These are phyloP conservation scores for Tylopilus sp. DNA, from an alignment of 1,284 basidiomycete genomes.

Conservation along the genomic window DNA sequence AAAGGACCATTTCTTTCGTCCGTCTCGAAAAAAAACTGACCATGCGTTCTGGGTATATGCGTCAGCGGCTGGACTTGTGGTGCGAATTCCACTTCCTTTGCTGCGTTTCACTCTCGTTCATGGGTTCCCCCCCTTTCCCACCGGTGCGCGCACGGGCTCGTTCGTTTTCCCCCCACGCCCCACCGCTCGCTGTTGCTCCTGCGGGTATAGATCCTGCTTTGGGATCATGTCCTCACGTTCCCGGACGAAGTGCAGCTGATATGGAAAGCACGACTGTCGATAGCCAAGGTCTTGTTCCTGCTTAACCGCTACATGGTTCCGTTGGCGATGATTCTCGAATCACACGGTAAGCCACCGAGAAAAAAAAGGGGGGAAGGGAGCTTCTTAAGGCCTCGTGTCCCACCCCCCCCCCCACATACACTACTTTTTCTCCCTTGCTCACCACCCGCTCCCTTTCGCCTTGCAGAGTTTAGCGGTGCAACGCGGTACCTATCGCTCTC, in stretches of 20 bases:
- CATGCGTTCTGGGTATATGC: background rate
- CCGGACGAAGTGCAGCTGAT: slow-evolving; percentile 44
- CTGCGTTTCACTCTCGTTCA: too few relatives aligned
- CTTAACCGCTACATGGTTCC: slow-evolving; percentile 47
- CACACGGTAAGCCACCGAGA: slow-evolving; percentile 40
- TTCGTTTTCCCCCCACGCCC: too few relatives aligned
- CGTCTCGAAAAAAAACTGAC: too few relatives aligned
- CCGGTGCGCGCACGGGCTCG: too few relatives aligned
- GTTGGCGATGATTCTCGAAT: slow-evolving; percentile 35
- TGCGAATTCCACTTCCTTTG: slow-evolving; percentile 8
- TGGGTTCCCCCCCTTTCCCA: too few relatives aligned
- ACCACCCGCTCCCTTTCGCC: too few relatives aligned
- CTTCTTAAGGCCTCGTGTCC: too few relatives aligned
- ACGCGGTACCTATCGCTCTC: slow-evolving; percentile 9
- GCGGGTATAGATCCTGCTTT: slow-evolving; percentile 46
- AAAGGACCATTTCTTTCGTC: too few relatives aligned
- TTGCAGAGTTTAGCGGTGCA: slow-evolving; percentile 31
- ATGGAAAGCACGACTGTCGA: slow-evolving; percentile 41
- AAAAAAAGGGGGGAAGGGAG: too few relatives aligned
- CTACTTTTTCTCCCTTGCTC: too few relatives aligned
- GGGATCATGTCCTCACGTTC: slow-evolving; percentile 47
- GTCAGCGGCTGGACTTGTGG: slow-evolving; percentile 26
- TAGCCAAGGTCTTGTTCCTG: slow-evolving; percentile 45
- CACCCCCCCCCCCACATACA: too few relatives aligned
- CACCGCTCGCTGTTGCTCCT: too few relatives aligned